phyloP scores from a whole-genome alignment of 805 yeast genomes.

The Hanseniaspora lachancei region DNA sequence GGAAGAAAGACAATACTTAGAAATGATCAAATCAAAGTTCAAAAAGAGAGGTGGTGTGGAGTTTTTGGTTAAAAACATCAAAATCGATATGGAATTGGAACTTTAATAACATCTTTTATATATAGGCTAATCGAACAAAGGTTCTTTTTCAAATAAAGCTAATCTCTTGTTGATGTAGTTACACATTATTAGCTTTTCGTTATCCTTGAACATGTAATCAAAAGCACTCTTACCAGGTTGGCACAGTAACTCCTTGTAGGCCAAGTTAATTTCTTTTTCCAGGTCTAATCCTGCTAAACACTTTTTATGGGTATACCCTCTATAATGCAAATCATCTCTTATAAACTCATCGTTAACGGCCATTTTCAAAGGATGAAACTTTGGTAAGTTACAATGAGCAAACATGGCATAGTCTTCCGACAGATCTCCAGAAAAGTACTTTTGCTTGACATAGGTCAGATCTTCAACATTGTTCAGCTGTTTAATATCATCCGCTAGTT shows the following conservation, averaged over 20 bases:
- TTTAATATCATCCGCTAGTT: neutral
- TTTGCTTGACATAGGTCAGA: neutral
- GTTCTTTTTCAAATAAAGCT: slow-evolving; percentile 1
- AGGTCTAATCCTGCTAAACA: slow-evolving; percentile 19
- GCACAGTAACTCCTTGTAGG: slow-evolving; percentile 8
- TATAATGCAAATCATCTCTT: slow-evolving; percentile 19
- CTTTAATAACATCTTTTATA: neutral
- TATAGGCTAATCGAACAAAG: neutral
- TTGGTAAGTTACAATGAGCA: slow-evolving; percentile 30
- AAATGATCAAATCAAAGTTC: slow-evolving; percentile 11
- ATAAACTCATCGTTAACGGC: slow-evolving; percentile 15
- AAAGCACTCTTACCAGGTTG: neutral
- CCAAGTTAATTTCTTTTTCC: slow-evolving; percentile 16
- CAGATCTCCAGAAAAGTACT: slow-evolving; percentile 13
- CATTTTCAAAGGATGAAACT: slow-evolving; percentile 27
- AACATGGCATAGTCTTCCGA: slow-evolving; percentile 22
- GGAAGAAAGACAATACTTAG: slow-evolving; percentile 11
- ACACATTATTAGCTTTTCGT: slow-evolving; percentile 1
- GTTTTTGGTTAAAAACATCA: slow-evolving; percentile 12
- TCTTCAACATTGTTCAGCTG: neutral
- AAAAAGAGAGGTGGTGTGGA: slow-evolving; percentile 11
- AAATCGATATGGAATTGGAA: slow-evolving; percentile 8
- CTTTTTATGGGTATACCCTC: slow-evolving; percentile 16
- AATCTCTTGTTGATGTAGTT: slow-evolving; percentile 10
- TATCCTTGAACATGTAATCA: slow-evolving; percentile 3